Base-by-base conservation (phyloP, 768 basidiomycete species). In the Rhodotorula graminis region DNA sequence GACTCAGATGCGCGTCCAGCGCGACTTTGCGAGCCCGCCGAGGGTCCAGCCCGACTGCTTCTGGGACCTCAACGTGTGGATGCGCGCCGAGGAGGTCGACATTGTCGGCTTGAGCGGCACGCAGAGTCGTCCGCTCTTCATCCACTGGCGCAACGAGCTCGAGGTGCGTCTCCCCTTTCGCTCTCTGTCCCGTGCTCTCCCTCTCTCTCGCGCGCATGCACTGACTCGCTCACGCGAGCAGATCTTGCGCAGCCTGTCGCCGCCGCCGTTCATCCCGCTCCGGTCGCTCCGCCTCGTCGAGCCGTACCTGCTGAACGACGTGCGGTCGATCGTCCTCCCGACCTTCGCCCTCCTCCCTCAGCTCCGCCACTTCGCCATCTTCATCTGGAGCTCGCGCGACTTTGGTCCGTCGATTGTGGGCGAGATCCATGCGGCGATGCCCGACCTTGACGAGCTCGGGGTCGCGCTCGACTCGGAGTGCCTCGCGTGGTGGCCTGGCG, bases 251-350 rank as follows among this genome's bases (percentile, higher is more conserved):
- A 42, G 57, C 9, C 33, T 64, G n/a, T 1, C 33, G 19, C 50
- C 57, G 0, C 37, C 57, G 57, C 37, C 33, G 29, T 10, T 18
- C 47, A n/a, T 70, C 55, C 69, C 69, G 0, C 62, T 70, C 42
- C 62, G 40, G 31, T 31, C 57, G 15, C 62, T 70, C 25, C 69
- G 69, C 21, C 62, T 70, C 31, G 31, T n/a, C 62, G 69, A 70
- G 50, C 56, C 62, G 19, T 46, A 52, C 63, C 1, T 5, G 1
- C 40, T 59, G 40, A 3, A 18, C 21, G 25, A 29, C 56, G 37
- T 70, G 23, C 44, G n/a, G 10, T 3, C 7, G 33, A n/a, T 42
- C 37, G 3, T 70, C 49, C 57, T 70, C 40, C 69, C 57, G 1
- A 3, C 49, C 37, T 14, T 70, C 46, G 37, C 47, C 2, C 21